A percentile compares a stretch with the other conserved stretches of the same genome.
These are phyloP conservation scores for Candida ulmi DNA, from an alignment of 805 yeast species.

Conservation along the genomic window DNA sequence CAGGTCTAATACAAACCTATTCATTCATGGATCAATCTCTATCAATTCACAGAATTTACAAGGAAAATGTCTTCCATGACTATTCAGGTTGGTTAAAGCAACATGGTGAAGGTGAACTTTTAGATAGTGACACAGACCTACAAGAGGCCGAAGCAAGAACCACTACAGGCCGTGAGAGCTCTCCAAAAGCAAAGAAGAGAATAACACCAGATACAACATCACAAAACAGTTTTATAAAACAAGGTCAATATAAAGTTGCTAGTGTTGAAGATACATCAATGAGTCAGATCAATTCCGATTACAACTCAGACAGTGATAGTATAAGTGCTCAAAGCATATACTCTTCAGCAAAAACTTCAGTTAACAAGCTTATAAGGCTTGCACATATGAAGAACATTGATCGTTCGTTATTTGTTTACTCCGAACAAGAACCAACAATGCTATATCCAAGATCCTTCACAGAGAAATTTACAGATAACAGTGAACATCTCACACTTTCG, in stretches of 20 bases:
- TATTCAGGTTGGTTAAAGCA: conserved; percentile 12
- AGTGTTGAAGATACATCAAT: no score
- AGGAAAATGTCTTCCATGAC: conserved; percentile 13
- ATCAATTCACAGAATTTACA: conserved; percentile 13
- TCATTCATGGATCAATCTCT: conserved; percentile 18
- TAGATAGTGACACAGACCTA: conserved; percentile 16
- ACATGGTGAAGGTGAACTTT: conserved; percentile 13
- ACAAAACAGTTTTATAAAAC: no score
- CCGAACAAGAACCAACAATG: conserved; percentile 6
- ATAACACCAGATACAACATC: neutral
- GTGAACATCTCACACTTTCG: neutral
- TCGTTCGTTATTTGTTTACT: conserved; percentile 5
- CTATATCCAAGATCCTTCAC: neutral
- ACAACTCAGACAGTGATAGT: conserved; percentile 10
- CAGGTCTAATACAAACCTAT: conserved; percentile 1
- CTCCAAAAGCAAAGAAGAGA: neutral
- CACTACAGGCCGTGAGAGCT: neutral
- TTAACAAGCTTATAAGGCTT: conserved; percentile 8
- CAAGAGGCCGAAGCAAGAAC: neutral
- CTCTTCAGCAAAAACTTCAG: neutral
- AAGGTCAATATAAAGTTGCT: no score
- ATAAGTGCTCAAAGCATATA: neutral
- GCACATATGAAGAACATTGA: conserved; percentile 1
- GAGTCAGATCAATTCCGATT: neutral
- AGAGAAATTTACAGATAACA: neutral